Evolutionary conservation across 164 flowering plant genomes (phyloP).

Genomic region (Piper betle): DNA sequence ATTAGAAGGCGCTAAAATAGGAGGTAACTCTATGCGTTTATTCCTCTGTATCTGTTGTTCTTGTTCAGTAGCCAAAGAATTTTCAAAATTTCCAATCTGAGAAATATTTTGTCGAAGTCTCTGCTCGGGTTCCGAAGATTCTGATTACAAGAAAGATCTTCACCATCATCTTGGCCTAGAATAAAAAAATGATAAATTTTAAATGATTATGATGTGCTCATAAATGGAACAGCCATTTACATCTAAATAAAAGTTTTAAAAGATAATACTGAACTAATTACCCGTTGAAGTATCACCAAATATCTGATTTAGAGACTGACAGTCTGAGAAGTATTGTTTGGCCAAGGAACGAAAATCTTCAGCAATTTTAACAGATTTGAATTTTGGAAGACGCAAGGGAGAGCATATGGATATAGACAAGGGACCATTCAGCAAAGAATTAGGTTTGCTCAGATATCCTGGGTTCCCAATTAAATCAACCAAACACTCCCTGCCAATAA

Average conservation of each 20-base stretch:
- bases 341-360: slow-evolving; percentile 77
- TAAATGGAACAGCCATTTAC: neutral
- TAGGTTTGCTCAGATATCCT: slow-evolving; percentile 70
- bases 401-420: slow-evolving; percentile 83
- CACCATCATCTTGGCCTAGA: slow-evolving; percentile 25
- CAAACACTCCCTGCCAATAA: slow-evolving; percentile 59
- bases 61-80: slow-evolving; percentile 19
- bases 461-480: slow-evolving; percentile 87
- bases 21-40: slow-evolving; percentile 21
- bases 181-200: neutral
- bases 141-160: slow-evolving; percentile 21
- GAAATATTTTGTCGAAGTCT: slow-evolving; percentile 18
- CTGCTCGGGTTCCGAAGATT: slow-evolving; percentile 13
- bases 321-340: slow-evolving; percentile 67
- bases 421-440: slow-evolving; percentile 89
- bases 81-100: slow-evolving; percentile 14
- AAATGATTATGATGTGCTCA: neutral
- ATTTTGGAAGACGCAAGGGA: slow-evolving; percentile 78
- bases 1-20: slow-evolving; percentile 14
- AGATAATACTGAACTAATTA: slow-evolving; percentile 12
- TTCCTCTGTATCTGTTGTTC: slow-evolving; percentile 19
- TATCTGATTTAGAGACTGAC: slow-evolving; percentile 54
- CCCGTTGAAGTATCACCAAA: slow-evolving; percentile 66
- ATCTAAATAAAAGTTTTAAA: neutral
- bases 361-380: slow-evolving; percentile 42